Percentiles rank a stretch among this genome's conserved stretches.
Conservation (phyloP, 192 early-diverging fungal genomes). For the Coemansia sp. region DNA sequence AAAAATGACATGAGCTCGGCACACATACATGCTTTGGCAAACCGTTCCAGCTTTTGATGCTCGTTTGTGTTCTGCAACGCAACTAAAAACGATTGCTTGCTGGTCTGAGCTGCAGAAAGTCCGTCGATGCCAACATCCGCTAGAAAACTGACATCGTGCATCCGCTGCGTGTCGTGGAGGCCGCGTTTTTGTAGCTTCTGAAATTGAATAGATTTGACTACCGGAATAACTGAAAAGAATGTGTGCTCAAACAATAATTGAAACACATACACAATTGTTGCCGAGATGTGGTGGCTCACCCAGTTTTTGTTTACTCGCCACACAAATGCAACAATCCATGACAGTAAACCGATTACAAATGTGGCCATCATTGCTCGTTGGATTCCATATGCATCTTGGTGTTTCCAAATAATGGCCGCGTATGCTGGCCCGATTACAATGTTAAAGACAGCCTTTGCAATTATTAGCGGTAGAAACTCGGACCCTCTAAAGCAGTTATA, state of each 20-base stretch:
- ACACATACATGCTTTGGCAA: slow-evolving; percentile 35
- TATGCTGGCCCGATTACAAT: slow-evolving; percentile 18
- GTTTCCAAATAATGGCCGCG: slow-evolving; percentile 21
- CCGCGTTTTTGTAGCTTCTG: slow-evolving; percentile 5
- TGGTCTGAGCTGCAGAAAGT: neutral
- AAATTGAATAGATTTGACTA: slow-evolving; percentile 26
- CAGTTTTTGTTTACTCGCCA: slow-evolving; percentile 26
- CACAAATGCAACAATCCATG: slow-evolving; percentile 16
- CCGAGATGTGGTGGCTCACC: slow-evolving; percentile 13
- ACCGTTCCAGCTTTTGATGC: slow-evolving; percentile 20
- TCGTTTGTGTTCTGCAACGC: slow-evolving; percentile 19
- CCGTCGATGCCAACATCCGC: neutral
- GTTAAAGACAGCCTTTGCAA: slow-evolving; percentile 24
- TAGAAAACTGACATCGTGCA: neutral
- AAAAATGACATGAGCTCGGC: slow-evolving; percentile 35
- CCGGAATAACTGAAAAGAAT: slow-evolving; percentile 15
- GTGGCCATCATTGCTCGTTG: slow-evolving; percentile 14
- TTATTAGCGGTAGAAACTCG: slow-evolving; percentile 14
- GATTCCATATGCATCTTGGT: slow-evolving; percentile 41
- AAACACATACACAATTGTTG: slow-evolving; percentile 12
- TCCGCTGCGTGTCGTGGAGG: neutral
- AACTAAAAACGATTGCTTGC: slow-evolving; percentile 17
- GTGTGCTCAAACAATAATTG: slow-evolving; percentile 27
- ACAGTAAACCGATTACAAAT: slow-evolving; percentile 13
- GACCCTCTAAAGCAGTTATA: slow-evolving; percentile 35